These are phyloP conservation scores for Amphirosellinia nigrospora DNA, from an alignment of 495 filamentous ascomycete genomes.

Conservation along the genomic window DNA sequence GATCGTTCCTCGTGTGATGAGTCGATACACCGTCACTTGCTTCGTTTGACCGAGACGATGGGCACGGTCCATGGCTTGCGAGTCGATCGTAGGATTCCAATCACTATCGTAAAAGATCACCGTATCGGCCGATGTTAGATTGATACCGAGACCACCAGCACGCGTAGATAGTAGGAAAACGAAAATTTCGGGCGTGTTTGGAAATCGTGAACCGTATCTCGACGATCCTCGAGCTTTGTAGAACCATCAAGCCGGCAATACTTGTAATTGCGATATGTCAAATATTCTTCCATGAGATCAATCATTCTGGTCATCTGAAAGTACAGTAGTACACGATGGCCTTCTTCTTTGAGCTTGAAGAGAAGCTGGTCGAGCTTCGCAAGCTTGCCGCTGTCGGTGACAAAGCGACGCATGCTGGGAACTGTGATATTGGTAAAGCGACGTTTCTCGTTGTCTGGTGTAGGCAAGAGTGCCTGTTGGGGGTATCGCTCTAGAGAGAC, in stretches of 20 bases:
- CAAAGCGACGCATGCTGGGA: conserved; percentile 98
- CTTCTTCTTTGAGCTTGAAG: conserved; percentile 84
- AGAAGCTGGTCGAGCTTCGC: conserved; percentile 89
- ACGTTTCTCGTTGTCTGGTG: conserved; percentile 76
- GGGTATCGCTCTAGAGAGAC: conserved; percentile 69
- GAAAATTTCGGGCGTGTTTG: conserved; percentile 92
- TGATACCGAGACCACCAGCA: conserved; percentile 97
- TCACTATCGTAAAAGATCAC: conserved; percentile 99
- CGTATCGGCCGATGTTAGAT: conserved; percentile 87
- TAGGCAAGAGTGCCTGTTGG: conserved; percentile 68
- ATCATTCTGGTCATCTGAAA: conserved; percentile 99
- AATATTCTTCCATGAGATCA: conserved; percentile 97
- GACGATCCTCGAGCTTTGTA: conserved; percentile 96
- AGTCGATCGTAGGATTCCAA: conserved; percentile 99
- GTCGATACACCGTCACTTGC: conserved; percentile 95
- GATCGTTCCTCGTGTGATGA: conserved; percentile 96
- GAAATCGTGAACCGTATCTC: conserved; percentile 97
- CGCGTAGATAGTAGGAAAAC: conserved; percentile 95
- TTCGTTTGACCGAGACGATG: conserved; percentile 96
- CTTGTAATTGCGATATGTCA: conserved; percentile 98
- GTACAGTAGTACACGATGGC: conserved; percentile 96
- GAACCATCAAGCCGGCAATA: conserved; percentile 96
- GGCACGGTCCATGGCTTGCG: conserved; percentile 97
- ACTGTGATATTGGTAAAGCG: conserved; percentile 90
- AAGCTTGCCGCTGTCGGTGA: conserved; percentile 96